These are phyloP conservation scores for Cetraspora pellucida DNA, from an alignment of 192 early-diverging fungal genomes.

Conservation along the genomic window DNA sequence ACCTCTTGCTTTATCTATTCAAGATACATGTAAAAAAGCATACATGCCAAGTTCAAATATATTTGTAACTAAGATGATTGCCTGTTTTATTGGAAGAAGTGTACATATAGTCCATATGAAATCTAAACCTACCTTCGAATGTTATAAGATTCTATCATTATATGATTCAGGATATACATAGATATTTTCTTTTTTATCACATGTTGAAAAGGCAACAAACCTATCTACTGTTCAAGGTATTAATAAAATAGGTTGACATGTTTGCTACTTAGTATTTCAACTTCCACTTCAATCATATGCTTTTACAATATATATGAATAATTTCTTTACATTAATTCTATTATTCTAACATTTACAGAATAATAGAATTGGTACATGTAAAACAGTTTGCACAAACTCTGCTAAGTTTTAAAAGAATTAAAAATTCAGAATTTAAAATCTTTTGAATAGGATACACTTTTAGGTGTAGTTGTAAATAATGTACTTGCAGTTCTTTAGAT, in stretches of 20 bases:
- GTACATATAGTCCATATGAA: too few species aligned
- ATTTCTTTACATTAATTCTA: slow-evolving; percentile 36
- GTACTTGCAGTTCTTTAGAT: slow-evolving; percentile 31
- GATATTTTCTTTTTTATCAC: too few species aligned
- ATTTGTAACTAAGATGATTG: too few species aligned
- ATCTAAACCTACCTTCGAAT: too few species aligned
- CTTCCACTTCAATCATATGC: slow-evolving; percentile 8
- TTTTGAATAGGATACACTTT: slow-evolving; percentile 20
- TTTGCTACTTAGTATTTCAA: slow-evolving; percentile 28
- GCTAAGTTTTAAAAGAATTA: neutral
- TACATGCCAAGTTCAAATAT: too few species aligned
- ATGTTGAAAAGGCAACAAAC: too few species aligned
- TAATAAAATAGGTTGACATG: neutral
- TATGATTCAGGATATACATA: too few species aligned
- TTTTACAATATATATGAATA: slow-evolving; percentile 41
- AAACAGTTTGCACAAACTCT: slow-evolving; percentile 20
- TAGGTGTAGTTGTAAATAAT: slow-evolving; percentile 23
- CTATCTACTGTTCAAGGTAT: neutral
- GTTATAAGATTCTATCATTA: too few species aligned
- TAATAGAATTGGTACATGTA: slow-evolving; percentile 31
- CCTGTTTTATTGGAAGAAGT: too few species aligned
- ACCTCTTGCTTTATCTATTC: too few species aligned
- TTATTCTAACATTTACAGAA: slow-evolving; percentile 31
- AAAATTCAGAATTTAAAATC: slow-evolving; percentile 1
- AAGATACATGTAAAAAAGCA: too few species aligned